Percentiles rank a stretch among this genome's conserved stretches.
Evolutionary conservation across 345 rosid genomes (phyloP).

Genomic region (Hevea brasiliensis): DNA sequence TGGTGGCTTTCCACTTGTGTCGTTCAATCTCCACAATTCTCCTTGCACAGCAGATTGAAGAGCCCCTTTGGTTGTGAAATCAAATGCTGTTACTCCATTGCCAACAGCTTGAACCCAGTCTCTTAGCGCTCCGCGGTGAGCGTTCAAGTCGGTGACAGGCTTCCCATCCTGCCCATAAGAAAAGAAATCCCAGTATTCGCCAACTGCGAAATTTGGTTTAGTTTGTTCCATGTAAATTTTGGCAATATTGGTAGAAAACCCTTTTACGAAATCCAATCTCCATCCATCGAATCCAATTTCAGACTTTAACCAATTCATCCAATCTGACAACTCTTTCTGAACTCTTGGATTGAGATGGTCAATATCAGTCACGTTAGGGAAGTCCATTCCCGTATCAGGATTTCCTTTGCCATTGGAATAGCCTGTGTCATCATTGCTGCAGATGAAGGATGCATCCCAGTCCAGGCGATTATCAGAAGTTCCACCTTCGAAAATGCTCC

Average conservation of each 20-base stretch:
- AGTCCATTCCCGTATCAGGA: constrained; percentile 59
- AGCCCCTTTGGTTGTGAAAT: constrained; percentile 83
- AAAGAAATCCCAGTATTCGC: constrained; percentile 70
- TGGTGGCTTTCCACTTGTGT: constrained; percentile 67
- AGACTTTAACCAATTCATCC: constrained; percentile 89
- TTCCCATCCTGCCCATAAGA: constrained; percentile 55
- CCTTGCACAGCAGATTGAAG: constrained; percentile 77
- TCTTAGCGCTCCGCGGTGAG: constrained; percentile 52
- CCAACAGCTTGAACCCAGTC: constrained; percentile 67
- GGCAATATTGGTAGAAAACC: constrained; percentile 59
- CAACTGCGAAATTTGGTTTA: constrained; percentile 68
- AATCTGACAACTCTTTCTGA: constrained; percentile 66
- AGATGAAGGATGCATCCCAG: constrained; percentile 79
- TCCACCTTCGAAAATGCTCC: constrained; percentile 80
- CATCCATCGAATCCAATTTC: constrained; percentile 78
- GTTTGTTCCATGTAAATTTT: constrained; percentile 53
- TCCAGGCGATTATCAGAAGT: constrained; percentile 74
- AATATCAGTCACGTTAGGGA: constrained; percentile 63
- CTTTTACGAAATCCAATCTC: constrained; percentile 70
- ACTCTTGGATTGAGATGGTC: constrained; percentile 74
- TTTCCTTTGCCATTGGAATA: constrained; percentile 70
- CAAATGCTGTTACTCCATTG: constrained; percentile 64
- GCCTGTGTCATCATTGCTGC: constrained; percentile 42
- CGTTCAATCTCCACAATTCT: constrained; percentile 72
- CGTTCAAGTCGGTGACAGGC: constrained; percentile 47